phyloP scores from a whole-genome alignment of 1,284 basidiomycete genomes.

The Irpex sp. region DNA sequence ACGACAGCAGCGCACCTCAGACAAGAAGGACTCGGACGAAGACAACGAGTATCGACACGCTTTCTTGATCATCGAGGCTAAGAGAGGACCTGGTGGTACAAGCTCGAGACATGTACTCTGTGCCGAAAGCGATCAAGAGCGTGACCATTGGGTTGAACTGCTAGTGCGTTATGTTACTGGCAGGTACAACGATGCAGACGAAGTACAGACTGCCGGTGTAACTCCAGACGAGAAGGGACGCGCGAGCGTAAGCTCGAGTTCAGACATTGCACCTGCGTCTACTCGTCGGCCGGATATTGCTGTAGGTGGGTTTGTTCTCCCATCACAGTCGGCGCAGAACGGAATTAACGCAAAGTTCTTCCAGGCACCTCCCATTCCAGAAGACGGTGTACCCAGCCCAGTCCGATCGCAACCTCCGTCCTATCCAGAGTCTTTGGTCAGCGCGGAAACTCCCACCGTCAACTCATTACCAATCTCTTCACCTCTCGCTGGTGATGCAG shows the following conservation, averaged over 20 bases:
- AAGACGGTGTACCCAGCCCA: slow-evolving; percentile 28
- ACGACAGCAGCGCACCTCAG: slow-evolving; percentile 51
- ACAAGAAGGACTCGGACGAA: slow-evolving; percentile 56
- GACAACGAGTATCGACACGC: slow-evolving; percentile 96
- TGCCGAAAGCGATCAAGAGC: slow-evolving; percentile 90
- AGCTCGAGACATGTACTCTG: slow-evolving; percentile 89
- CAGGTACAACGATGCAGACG: slow-evolving; percentile 61
- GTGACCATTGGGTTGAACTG: slow-evolving; percentile 94
- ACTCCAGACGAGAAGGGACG: slow-evolving; percentile 27
- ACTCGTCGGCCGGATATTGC: slow-evolving; percentile 49
- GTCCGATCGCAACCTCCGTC: slow-evolving; percentile 49
- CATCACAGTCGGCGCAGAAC: slow-evolving; percentile 56
- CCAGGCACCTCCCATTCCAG: slow-evolving; percentile 38
- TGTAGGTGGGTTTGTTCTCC: slow-evolving; percentile 53
- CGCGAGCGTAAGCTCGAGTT: slow-evolving; percentile 54
- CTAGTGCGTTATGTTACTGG: slow-evolving; percentile 83
- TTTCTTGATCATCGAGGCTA: slow-evolving; percentile 92
- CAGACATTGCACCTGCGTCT: slow-evolving; percentile 31
- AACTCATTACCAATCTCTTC: slow-evolving; percentile 48
- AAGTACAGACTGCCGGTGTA: slow-evolving; percentile 19
- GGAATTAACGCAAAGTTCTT: slow-evolving; percentile 60
- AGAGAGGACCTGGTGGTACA: slow-evolving; percentile 66
- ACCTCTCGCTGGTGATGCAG: slow-evolving; percentile 36
- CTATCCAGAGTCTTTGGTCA: slow-evolving; percentile 32
- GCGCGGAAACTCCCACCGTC: slow-evolving; percentile 53